Conservation (phyloP, 257 asterid species). For the Thymus mandschuricus region DNA sequence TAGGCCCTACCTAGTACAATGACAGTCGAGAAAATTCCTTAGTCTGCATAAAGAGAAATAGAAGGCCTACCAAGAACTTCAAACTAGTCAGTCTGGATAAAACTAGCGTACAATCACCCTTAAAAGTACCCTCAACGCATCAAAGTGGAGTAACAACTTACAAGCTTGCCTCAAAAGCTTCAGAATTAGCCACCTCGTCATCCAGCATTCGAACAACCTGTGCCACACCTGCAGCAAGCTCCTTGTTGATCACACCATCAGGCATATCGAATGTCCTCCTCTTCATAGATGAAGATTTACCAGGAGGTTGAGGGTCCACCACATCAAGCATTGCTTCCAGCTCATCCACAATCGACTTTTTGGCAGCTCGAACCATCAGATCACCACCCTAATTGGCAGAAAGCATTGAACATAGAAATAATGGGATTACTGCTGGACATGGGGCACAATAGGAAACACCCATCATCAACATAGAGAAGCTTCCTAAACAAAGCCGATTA, state of each 20-base stretch:
- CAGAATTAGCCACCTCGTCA: conserved; percentile 53
- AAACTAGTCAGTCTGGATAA: not conserved
- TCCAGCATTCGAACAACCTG: conserved; percentile 86
- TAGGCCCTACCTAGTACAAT: not conserved
- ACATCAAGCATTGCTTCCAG: conserved; percentile 96
- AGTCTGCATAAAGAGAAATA: not conserved
- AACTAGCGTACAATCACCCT: conserved; percentile 23
- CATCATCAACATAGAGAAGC: not conserved
- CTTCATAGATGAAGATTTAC: conserved; percentile 52
- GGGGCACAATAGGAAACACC: not conserved
- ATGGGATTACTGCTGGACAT: conserved; percentile 1
- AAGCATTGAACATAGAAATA: not conserved
- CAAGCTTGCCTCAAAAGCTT: conserved; percentile 54
- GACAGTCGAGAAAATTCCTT: not conserved
- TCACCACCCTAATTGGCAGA: conserved; percentile 68
- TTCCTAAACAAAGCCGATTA: not conserved
- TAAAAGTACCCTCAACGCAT: conserved; percentile 3
- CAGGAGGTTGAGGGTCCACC: conserved; percentile 82
- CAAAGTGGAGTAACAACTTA: conserved; percentile 32
- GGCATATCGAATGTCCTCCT: conserved; percentile 98
- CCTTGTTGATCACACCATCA: conserved; percentile 65
- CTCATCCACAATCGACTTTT: conserved; percentile 80
- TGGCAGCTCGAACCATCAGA: conserved; percentile 73
- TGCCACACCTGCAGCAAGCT: conserved; percentile 89
- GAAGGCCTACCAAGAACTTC: not conserved